Conservation (phyloP, 345 rosid genomes). For the Balakata baccata region DNA sequence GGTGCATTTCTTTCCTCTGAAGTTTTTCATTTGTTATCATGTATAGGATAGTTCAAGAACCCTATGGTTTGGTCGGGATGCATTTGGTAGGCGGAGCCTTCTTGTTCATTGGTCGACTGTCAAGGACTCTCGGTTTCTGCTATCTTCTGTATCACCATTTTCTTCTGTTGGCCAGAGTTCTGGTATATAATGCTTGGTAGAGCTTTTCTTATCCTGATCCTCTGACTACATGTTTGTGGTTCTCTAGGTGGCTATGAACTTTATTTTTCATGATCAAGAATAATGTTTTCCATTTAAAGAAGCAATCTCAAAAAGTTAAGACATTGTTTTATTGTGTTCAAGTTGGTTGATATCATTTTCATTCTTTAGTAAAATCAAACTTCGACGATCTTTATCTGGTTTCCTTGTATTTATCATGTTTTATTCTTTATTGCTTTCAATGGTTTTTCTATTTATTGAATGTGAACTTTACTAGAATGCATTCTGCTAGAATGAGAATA, state of each 20-base stretch:
- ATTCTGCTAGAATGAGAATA: neutral
- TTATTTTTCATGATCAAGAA: slow-evolving; percentile 1
- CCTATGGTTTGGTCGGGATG: slow-evolving; percentile 91
- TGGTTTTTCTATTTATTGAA: neutral
- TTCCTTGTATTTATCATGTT: neutral
- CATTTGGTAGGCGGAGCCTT: slow-evolving; percentile 85
- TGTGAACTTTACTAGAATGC: neutral
- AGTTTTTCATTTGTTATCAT: slow-evolving; percentile 3
- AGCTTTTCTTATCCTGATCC: slow-evolving; percentile 21
- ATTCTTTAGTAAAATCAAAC: neutral
- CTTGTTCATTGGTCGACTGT: slow-evolving; percentile 85
- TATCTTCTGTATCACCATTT: slow-evolving; percentile 68
- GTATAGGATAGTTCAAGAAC: slow-evolving; percentile 65
- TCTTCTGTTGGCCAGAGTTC: slow-evolving; percentile 35
- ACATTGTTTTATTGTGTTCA: neutral
- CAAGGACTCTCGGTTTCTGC: slow-evolving; percentile 57
- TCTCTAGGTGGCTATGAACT: neutral
- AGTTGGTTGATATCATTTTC: neutral
- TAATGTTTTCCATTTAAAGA: neutral
- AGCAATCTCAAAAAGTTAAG: neutral
- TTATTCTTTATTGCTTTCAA: neutral
- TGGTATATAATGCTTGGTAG: slow-evolving; percentile 44
- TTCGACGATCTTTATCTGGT: neutral
- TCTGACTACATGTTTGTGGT: neutral
- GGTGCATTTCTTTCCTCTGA: neutral